These are phyloP conservation scores for Halteria grandinella DNA, from an alignment of 73 alveolate species.

Conservation along the genomic window DNA sequence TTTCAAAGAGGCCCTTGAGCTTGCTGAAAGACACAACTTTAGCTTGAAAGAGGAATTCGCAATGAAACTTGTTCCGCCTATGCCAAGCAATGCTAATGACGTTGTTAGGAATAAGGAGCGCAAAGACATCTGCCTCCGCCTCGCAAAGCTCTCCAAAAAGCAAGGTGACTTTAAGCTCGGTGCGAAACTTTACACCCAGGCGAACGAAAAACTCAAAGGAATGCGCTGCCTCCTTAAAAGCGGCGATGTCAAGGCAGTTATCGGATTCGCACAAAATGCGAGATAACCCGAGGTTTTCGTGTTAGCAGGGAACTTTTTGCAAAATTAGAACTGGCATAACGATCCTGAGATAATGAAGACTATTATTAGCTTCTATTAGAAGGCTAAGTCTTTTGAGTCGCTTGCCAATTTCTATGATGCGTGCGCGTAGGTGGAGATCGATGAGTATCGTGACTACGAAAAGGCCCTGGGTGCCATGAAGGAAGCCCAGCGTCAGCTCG, in stretches of 20 bases:
- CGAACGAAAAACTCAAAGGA: slow-evolving; percentile 94
- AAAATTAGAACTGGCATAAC: slow-evolving; percentile 96
- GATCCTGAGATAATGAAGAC: slow-evolving; percentile 94
- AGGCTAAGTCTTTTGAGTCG: slow-evolving; percentile 96
- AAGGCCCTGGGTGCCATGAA: slow-evolving; percentile 95
- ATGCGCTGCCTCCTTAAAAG: slow-evolving; percentile 92
- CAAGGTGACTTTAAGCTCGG: slow-evolving; percentile 94
- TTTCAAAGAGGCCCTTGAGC: slow-evolving; percentile 89
- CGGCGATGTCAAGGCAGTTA: slow-evolving; percentile 91
- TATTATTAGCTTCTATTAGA: slow-evolving; percentile 89
- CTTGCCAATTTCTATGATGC: slow-evolving; percentile 93
- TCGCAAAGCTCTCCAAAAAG: slow-evolving; percentile 91
- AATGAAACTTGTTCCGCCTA: slow-evolving; percentile 81
- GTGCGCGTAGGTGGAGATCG: slow-evolving; percentile 93
- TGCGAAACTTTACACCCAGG: slow-evolving; percentile 90
- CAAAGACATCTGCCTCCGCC: slow-evolving; percentile 77
- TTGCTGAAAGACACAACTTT: slow-evolving; percentile 85
- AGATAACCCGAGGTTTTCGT: slow-evolving; percentile 92
- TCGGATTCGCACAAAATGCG: slow-evolving; percentile 93
- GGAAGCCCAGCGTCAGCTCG: slow-evolving; percentile 92
- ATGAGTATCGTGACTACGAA: slow-evolving; percentile 96
- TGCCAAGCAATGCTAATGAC: slow-evolving; percentile 69
- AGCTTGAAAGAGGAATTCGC: slow-evolving; percentile 87
- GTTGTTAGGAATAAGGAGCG: slow-evolving; percentile 83
- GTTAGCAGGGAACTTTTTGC: slow-evolving; percentile 95